Evolutionary conservation across 305 asterid species (phyloP), one percentile per base, ranked within the genome.

Genomic region (Fraxinus xanthoxyloides): DNA sequence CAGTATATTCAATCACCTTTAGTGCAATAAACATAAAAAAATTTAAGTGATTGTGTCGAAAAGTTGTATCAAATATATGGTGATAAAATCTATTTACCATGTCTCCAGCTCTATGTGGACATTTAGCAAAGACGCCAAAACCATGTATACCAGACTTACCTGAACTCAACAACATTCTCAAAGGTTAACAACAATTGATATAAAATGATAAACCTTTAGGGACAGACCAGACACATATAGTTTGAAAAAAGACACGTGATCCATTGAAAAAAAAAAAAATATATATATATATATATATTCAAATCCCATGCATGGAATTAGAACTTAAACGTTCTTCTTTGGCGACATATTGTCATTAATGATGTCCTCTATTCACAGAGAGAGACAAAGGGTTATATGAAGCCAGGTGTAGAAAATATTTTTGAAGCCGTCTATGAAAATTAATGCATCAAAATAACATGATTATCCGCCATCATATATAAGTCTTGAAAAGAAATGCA

Each of bases 111-210:
- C 87, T 91, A 80, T 92, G 97, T 19, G 95, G 95, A 82, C 89
- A 88, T 87, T 89, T 93, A 51, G 99, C 85, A 83, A 96, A 93
- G 89, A 96, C 91, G 74, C 99, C 99, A 86, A 85, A 96, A 84
- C 98, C 99, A 90, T 96, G 99, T 88, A 96, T 92, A 75, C 97
- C 89, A 31, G 99, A 96, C 89, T 96, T 96, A 85, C 98, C 99
- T 96, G 89, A 34, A 84, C 69, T 83, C 82, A 85, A 79, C 21
- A 85, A 84, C 67, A 56, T 56, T 56, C 67, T 56, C 79, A 77
- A 63, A 74, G 78, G 86, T 81, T 69, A 77, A 70, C 7, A 23
- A 69, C 9, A 40, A 76, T 36, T 56, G 17, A 79, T 10, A 51
- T 63, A 56, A 56, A 59, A 21, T 59, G 69, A 21, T 3, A 59